Base-by-base conservation (phyloP, 768 basidiomycete species). In the Neoboletus magnificus region DNA sequence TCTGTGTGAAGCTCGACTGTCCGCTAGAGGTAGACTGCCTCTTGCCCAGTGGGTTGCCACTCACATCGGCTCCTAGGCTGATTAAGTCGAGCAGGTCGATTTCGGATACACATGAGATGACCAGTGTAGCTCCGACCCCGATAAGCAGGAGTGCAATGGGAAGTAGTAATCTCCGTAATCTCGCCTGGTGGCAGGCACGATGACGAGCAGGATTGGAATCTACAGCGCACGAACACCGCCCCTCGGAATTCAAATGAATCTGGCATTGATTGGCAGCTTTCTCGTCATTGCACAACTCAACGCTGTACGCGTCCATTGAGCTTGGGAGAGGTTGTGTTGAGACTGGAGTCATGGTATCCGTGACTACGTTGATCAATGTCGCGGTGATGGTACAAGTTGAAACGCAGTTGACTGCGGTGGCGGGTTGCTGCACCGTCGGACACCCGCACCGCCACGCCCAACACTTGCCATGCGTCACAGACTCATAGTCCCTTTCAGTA, bases 91-190 rank as follows among this genome's bases (percentile, higher is more conserved):
- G 55, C 48, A 71, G 18, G 43, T 62, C 65, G 37, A 62, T 55
- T 30, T 71, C 61, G 29, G 58, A 58, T 22, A 71, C 56, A 45
- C 73, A 77, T 9, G 71, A 67, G 10, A 76, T 53, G 13, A 67
- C 67, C 13, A 74, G 49, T 10, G 76, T 30, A 2, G 68, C 63
- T 8, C 67, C 69, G 10, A 75, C 46, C 2, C 60, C 62, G 20
- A 79, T 55, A 37, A 79, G 52, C 0, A 64, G 54, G 39, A 73
- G 58, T 1, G 74, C 56, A 8, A 72, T 60, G 2, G 77, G 74
- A 10, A 76, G 42, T 18, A 80, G 57, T 40, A 79, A 50, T 22
- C 64, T 70, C 20, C 66, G 68, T 29, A 74, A 49, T 33, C 69
- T 65, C 10, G 64, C 62, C 47, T 63, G 61, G 52, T 76, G 72